Evolutionary conservation across 2,329 filamentous ascomycete genomes (phyloP), one percentile per base, ranked within the genome.

Genomic region (Sarocladium brachiariae): DNA sequence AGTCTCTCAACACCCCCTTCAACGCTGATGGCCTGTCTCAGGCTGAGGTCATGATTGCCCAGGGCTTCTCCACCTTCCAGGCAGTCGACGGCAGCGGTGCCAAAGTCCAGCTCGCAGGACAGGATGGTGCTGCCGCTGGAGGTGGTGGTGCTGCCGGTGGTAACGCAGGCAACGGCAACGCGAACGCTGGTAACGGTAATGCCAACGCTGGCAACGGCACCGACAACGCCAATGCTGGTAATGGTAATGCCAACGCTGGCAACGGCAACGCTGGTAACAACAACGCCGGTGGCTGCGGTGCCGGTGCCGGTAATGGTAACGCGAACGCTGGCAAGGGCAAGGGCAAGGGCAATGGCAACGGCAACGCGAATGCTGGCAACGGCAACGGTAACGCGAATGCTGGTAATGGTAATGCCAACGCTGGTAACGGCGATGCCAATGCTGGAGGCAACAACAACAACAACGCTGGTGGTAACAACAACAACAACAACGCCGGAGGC

Each of bases 11-110:
- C 16, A 72, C 65, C 3, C 81, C 84, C 3, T 79, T 87, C 43
- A 64, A 73, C 39, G 81, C 81, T 13, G 64, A 63, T 49, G 83
- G 84, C n/a, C 63, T 83, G 57, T 84, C 80, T 54, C 78, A 87
- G 24, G 84, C 84, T 19, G 75, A 86, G 52, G 67, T 87, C 52
- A 74, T 84, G 66, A 68, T 66, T 46, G 77, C 76, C 19, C 74
- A 82, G 51, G 84, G 83, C 11, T 83, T 87, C 61, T 71, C 72
- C 55, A 81, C 81, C 65, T 83, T 87, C 57, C 78, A 77, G 34
- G 61, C 65, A 13, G 54, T 62, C 25, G 61, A 62, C 48, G 58
- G 56, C 43, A 61, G 64, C 52, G 66, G 68, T 14, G 57, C 58
- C 37, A 55, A 62, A 30, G 54, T 59, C 31, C 59, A 55, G 13